phyloP scores from a whole-genome alignment of 192 early-diverging fungal species.

The Linnemannia elongata region DNA sequence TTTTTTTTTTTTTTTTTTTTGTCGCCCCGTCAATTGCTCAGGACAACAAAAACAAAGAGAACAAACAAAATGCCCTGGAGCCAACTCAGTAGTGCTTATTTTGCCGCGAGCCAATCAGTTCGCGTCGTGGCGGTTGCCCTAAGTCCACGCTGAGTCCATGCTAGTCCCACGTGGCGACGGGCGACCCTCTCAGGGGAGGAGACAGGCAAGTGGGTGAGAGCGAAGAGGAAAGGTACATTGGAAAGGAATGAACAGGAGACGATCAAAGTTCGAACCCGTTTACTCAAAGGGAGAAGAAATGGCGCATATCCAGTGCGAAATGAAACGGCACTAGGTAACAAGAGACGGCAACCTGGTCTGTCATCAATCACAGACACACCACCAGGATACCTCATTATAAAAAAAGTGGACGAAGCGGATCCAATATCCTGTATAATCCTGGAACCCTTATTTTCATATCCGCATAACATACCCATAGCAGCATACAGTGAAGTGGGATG shows the following conservation, averaged over 20 bases:
- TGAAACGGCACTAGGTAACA: neutral
- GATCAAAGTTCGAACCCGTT: neutral
- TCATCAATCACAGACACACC: neutral
- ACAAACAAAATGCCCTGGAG: too few relatives aligned
- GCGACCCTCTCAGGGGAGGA: neutral
- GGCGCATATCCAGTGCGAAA: neutral
- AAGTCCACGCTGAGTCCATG: neutral
- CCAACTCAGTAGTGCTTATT: too few relatives aligned
- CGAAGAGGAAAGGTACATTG: neutral
- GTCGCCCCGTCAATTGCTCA: too few relatives aligned
- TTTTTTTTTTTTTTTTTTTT: too few relatives aligned
- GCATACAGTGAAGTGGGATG: too few relatives aligned
- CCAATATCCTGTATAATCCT: neutral
- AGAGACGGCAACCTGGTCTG: too few relatives aligned
- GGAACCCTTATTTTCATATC: too few relatives aligned
- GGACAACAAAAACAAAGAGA: too few relatives aligned
- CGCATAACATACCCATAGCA: too few relatives aligned
- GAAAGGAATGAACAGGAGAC: too few relatives aligned
- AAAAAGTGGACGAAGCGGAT: neutral
- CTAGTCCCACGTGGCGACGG: neutral
- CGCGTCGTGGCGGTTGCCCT: neutral
- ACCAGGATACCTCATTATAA: neutral
- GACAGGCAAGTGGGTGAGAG: neutral
- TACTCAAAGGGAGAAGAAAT: neutral
- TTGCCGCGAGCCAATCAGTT: neutral